Evolutionary conservation across 1,139 yeast genomes (phyloP), one percentile per base, ranked within the genome.

Genomic region (Candida sojae): DNA sequence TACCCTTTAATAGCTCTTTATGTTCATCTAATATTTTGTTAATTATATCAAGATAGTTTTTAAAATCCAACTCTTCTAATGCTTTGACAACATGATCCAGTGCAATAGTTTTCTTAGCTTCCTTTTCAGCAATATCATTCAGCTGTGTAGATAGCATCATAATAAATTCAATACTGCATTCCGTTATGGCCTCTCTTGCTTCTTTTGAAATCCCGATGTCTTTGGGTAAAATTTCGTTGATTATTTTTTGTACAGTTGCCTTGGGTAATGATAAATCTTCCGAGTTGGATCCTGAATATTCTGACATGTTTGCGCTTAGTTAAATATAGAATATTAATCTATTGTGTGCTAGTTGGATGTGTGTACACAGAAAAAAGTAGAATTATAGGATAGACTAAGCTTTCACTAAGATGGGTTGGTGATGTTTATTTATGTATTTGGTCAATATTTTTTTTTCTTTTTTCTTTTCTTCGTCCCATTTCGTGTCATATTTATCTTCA

Each of bases 31-130:
- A 75, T 30, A 90, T 92, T 56, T 86, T 86, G 62, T 88, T 88
- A 46, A 93, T 82, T 13, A 90, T 86, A 39, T 87, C 95, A 46
- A 93, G 77, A 64, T 93, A 93, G 54, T 88, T 91, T 47, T 79
- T 80, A 67, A 91, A 93, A 40, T 96, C 99, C 53, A 93, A 75
- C 59, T 89, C 96, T 54, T 84, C 86, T 45, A 93, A 74, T 0
- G 99, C 98, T 62, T 86, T 88, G 52, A 93, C 81, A 42, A 93
- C 98, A 66, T 93, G 99, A 63, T 93, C 99, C 1, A 96, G 87
- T 1, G 97, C 96, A 46, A 93, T 93, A 7, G 99, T 93, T 68
- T 93, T 95, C 67, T 93, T 93, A 45, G 96, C 86, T 63, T 93
- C 99, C 60, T 88, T 88, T 61, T 93, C 99, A 1, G 99, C 98